Evolutionary conservation across 129 eudicot species (phyloP).

Genomic region (Centella asiatica): DNA sequence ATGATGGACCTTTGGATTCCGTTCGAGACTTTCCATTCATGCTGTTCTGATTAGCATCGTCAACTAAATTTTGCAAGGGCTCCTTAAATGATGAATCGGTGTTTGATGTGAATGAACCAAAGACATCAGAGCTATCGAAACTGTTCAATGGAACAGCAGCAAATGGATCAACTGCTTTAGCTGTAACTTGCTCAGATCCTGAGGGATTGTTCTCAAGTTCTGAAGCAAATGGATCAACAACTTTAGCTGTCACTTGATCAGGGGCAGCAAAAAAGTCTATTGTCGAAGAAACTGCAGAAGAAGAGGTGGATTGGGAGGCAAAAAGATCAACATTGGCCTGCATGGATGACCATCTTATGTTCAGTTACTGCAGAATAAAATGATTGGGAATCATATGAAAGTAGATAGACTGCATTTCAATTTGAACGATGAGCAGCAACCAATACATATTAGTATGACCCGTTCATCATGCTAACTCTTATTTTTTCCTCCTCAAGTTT

Average conservation of each 20-base stretch:
- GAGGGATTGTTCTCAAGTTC: constrained; percentile 35
- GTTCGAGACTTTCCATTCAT: constrained; percentile 28
- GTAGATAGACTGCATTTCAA: background rate
- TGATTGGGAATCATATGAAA: background rate
- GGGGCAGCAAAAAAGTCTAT: constrained; percentile 74
- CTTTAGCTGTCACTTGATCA: constrained; percentile 34
- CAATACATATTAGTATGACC: background rate
- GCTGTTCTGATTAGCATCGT: constrained; percentile 25
- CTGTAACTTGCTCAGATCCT: constrained; percentile 24
- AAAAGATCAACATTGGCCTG: constrained; percentile 73
- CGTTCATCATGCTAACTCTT: background rate
- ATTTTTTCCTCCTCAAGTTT: too few species aligned
- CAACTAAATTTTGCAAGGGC: constrained; percentile 26
- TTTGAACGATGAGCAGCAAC: background rate
- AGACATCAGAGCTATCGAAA: constrained; percentile 61
- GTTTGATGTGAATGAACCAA: constrained; percentile 59
- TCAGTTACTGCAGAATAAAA: background rate
- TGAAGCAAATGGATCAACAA: constrained; percentile 66
- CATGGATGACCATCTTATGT: constrained; percentile 8
- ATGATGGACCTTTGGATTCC: constrained; percentile 37
- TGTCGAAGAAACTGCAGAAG: constrained; percentile 44
- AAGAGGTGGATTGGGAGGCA: constrained; percentile 48
- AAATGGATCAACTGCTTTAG: constrained; percentile 67
- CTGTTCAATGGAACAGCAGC: constrained; percentile 75
- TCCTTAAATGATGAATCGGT: constrained; percentile 35